These are phyloP conservation scores for Leccinum ochraceum DNA, from an alignment of 768 basidiomycete species.

Conservation along the genomic window DNA sequence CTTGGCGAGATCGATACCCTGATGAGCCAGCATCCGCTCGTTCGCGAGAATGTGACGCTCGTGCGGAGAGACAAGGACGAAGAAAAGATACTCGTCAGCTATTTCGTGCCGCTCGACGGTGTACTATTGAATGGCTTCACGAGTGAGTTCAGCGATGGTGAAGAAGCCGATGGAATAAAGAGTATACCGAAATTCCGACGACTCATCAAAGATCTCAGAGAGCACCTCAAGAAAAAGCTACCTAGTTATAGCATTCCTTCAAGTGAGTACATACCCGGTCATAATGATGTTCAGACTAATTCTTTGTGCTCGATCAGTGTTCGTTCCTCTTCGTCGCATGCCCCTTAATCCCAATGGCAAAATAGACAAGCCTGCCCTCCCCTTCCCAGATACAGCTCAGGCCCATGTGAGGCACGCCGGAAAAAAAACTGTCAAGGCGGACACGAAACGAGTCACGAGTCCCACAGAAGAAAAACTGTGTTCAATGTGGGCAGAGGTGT, in stretches of 20 bases:
- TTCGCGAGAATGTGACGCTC: conserved; percentile 97
- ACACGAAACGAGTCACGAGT: conserved; percentile 43
- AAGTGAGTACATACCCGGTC: conserved; percentile 48
- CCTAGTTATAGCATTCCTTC: conserved; percentile 94
- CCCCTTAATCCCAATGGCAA: conserved; percentile 99
- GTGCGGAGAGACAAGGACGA: conserved; percentile 98
- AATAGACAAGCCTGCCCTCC: conserved; percentile 96
- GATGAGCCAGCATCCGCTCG: conserved; percentile 87
- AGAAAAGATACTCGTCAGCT: conserved; percentile 97
- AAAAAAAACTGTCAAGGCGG: conserved; percentile 33
- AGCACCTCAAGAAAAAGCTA: conserved; percentile 94
- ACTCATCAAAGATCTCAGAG: conserved; percentile 91
- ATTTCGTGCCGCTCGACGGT: conserved; percentile 88
- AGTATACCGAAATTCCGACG: conserved; percentile 85
- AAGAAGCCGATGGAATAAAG: conserved; percentile 58
- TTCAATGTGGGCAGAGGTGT: conserved; percentile 79
- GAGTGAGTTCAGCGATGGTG: conserved; percentile 56
- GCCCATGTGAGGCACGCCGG: conserved; percentile 43
- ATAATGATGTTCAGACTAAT: conserved; percentile 5
- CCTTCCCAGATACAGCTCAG: conserved; percentile 96
- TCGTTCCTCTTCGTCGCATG: conserved; percentile 93
- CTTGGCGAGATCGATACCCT: conserved; percentile 97
- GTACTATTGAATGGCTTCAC: conserved; percentile 65
- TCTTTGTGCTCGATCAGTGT: conserved; percentile 51
- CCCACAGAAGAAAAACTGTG: conserved; percentile 81